phyloP scores from a whole-genome alignment of 129 eudicot genomes.

The Scalesia atractyloides region DNA sequence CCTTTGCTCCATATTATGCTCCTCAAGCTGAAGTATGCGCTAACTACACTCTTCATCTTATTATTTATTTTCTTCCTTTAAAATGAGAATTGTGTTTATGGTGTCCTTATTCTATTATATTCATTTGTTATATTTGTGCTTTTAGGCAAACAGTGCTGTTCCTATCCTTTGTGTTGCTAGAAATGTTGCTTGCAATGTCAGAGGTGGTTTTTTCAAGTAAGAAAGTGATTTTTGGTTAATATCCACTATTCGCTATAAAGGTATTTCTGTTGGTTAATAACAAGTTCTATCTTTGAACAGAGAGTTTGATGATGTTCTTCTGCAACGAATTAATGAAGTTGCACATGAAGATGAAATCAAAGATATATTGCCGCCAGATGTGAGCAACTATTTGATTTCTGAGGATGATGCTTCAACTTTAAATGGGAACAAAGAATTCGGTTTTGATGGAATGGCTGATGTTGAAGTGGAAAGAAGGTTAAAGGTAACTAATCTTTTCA shows the following conservation, averaged over 20 bases:
- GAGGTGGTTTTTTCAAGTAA: constrained; percentile 99
- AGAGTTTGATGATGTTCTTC: constrained; percentile 83
- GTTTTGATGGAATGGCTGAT: constrained; percentile 94
- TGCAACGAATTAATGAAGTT: constrained; percentile 66
- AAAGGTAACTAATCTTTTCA: constrained; percentile 55
- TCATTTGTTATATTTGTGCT: constrained; percentile 25
- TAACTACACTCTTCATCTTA: neutral
- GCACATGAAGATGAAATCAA: constrained; percentile 75
- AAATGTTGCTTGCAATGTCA: constrained; percentile 96
- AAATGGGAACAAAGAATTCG: constrained; percentile 72
- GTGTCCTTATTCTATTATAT: constrained; percentile 20
- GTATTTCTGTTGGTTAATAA: constrained; percentile 12
- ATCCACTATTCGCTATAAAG: constrained; percentile 12
- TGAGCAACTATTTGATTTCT: constrained; percentile 87
- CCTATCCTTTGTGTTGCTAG: constrained; percentile 97
- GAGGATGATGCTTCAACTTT: constrained; percentile 51
- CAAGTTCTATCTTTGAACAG: constrained; percentile 48
- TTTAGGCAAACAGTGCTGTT: constrained; percentile 73
- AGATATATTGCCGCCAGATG: constrained; percentile 82
- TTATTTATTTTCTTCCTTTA: constrained; percentile 8
- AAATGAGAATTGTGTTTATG: constrained; percentile 1
- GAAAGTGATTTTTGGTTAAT: constrained; percentile 27
- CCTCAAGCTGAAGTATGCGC: constrained; percentile 94
- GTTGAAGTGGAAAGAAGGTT: constrained; percentile 86
- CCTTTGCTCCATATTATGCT: constrained; percentile 98